Percentiles rank a stretch among this genome's conserved stretches.
These are phyloP conservation scores for Cercospora beticola DNA, from an alignment of 2,329 filamentous ascomycete species.

Conservation along the genomic window DNA sequence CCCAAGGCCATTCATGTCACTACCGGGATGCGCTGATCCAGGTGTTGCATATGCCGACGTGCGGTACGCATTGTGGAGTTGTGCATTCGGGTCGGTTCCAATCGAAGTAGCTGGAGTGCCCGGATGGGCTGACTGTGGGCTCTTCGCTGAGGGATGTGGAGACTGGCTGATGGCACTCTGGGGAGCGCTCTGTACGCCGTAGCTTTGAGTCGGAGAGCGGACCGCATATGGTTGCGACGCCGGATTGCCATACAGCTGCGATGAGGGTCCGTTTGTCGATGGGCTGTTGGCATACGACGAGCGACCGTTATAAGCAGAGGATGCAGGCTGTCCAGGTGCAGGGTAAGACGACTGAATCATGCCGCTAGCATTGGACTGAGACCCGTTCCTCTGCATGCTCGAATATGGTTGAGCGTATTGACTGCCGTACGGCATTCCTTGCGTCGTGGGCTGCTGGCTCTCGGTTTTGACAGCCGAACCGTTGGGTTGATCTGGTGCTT, in stretches of 20 bases:
- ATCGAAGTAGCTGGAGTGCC: constrained; percentile 22
- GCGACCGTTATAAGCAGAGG: constrained; percentile 29
- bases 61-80: constrained; percentile 29
- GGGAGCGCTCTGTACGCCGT: constrained; percentile 33
- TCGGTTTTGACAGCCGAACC: constrained; percentile 32
- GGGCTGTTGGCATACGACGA: constrained; percentile 32
- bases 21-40: constrained; percentile 27
- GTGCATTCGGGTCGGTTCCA: constrained; percentile 22
- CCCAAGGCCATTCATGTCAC: constrained; percentile 35
- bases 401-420: constrained; percentile 32
- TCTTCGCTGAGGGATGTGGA: constrained; percentile 32
- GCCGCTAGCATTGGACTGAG: constrained; percentile 27
- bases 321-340: constrained; percentile 28
- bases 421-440: constrained; percentile 31
- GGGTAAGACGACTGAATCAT: constrained; percentile 34
- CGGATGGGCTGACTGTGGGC: constrained; percentile 28
- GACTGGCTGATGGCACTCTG: constrained; percentile 33
- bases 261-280: constrained; percentile 30
- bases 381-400: constrained; percentile 30
- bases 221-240: constrained; percentile 33
- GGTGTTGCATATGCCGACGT: constrained; percentile 26
- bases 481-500: constrained; percentile 26
- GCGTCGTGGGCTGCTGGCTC: constrained; percentile 26
- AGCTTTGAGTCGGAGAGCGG: constrained; percentile 34
- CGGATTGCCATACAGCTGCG: constrained; percentile 30